A percentile compares a stretch with the other conserved stretches of the same genome.
Conservation (phyloP, 108 stramenopile species). For the Nitzschia palea region DNA sequence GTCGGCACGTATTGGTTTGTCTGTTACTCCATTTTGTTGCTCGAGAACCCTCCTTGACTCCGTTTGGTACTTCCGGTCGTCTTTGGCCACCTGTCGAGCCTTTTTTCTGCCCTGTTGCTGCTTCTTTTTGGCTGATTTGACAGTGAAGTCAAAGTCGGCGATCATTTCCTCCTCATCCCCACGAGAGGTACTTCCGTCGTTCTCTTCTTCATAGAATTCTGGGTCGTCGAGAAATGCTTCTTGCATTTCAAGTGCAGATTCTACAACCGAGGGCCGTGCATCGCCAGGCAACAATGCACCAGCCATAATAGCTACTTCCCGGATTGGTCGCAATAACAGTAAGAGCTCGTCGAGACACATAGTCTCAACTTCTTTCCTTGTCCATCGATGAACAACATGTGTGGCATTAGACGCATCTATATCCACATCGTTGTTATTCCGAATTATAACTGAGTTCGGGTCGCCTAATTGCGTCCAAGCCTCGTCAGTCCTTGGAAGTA, state of each 20-base stretch:
- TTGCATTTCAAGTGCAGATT: constrained; percentile 64
- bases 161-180: constrained; percentile 10
- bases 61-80: constrained; percentile 63
- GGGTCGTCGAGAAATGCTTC: constrained; percentile 33
- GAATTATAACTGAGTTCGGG: constrained; percentile 21
- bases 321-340: constrained; percentile 66
- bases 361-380: constrained; percentile 63
- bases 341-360: constrained; percentile 66
- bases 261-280: constrained; percentile 62
- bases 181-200: constrained; percentile 16
- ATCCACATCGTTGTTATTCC: background rate
- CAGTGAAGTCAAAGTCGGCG: constrained; percentile 36
- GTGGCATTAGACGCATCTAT: constrained; percentile 26
- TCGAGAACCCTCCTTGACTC: constrained; percentile 58
- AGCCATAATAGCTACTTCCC: constrained; percentile 84
- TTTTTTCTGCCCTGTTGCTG: constrained; percentile 79
- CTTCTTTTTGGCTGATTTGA: constrained; percentile 65
- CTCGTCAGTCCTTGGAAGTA: constrained; percentile 67
- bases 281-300: constrained; percentile 85
- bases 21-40: constrained; percentile 31
- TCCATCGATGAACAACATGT: constrained; percentile 38
- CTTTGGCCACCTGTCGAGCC: constrained; percentile 58
- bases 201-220: constrained; percentile 57
- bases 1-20: constrained; percentile 19
- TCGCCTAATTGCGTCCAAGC: constrained; percentile 50